phyloP scores from a whole-genome alignment of 306 rosid species.

The Rosa rugosa region DNA sequence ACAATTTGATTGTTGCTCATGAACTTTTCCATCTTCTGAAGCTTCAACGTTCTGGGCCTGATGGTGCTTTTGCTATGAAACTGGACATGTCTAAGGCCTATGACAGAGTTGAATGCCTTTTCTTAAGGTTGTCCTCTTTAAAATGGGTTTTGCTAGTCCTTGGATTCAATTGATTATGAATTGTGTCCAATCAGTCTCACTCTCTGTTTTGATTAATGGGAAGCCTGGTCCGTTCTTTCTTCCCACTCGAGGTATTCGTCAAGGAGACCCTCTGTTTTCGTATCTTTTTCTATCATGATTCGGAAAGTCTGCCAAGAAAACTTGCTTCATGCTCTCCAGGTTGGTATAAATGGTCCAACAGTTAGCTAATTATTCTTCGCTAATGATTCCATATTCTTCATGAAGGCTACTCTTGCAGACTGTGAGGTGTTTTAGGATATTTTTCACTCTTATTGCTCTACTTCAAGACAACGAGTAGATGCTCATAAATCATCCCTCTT shows the following conservation, averaged over 20 bases:
- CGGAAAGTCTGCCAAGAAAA: not conserved
- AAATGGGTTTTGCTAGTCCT: not conserved
- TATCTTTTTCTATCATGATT: no score
- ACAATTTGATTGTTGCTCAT: not conserved
- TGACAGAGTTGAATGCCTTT: not conserved
- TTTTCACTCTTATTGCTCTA: not conserved
- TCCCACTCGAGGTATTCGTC: not conserved
- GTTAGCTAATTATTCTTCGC: no score
- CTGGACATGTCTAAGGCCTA: not conserved
- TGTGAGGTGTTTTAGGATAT: not conserved
- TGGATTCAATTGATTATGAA: not conserved
- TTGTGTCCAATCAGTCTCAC: not conserved
- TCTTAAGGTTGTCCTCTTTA: not conserved
- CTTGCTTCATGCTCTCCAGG: not conserved
- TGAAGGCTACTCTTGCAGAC: not conserved
- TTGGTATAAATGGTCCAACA: not conserved
- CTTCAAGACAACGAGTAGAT: not conserved
- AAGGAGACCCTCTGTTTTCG: not conserved
- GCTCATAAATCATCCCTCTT: no score
- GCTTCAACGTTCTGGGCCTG: no score
- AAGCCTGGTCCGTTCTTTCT: no score
- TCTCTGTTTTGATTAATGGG: not conserved
- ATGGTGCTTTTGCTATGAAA: not conserved
- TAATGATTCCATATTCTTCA: not conserved
- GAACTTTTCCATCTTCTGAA: not conserved